Conservation (phyloP, 306 rosid species). For the Crotalaria pallida region DNA sequence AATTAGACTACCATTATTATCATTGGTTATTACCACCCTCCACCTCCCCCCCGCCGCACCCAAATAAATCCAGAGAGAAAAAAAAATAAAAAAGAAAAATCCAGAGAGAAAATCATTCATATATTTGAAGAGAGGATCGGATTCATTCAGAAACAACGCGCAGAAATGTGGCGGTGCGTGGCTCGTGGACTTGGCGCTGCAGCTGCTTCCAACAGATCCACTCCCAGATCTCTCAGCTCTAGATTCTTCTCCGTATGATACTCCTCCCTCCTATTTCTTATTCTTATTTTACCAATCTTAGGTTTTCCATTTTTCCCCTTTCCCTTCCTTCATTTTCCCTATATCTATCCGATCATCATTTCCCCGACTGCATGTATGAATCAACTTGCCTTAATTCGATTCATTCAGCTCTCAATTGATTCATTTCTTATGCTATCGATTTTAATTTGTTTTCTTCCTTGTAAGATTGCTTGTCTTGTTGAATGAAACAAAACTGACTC, state of each 20-base stretch:
- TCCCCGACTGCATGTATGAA: background rate
- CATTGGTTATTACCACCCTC: background rate
- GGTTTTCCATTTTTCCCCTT: background rate
- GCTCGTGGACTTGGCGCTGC: conserved; percentile 67
- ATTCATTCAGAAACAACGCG: background rate
- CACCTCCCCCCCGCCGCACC: background rate
- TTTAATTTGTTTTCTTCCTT: background rate
- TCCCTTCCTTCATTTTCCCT: background rate
- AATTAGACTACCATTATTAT: too few species aligned
- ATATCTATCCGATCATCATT: background rate
- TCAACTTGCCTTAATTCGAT: background rate
- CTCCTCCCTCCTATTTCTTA: background rate
- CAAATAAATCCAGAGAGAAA: too few species aligned
- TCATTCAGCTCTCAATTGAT: background rate
- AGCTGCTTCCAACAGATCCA: conserved; percentile 39
- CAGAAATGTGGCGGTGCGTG: conserved; percentile 86
- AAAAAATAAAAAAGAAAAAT: background rate
- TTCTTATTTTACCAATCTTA: background rate
- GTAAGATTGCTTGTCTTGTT: background rate
- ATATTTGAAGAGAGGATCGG: too few species aligned
- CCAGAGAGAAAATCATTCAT: background rate
- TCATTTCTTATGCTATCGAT: background rate
- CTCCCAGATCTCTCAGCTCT: conserved; percentile 60
- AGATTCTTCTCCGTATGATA: conserved; percentile 68
- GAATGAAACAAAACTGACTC: background rate